A percentile compares a stretch with the other conserved stretches of the same genome.
Conservation (phyloP, 148 eudicot species). For the Dysphania ambrosioides region DNA sequence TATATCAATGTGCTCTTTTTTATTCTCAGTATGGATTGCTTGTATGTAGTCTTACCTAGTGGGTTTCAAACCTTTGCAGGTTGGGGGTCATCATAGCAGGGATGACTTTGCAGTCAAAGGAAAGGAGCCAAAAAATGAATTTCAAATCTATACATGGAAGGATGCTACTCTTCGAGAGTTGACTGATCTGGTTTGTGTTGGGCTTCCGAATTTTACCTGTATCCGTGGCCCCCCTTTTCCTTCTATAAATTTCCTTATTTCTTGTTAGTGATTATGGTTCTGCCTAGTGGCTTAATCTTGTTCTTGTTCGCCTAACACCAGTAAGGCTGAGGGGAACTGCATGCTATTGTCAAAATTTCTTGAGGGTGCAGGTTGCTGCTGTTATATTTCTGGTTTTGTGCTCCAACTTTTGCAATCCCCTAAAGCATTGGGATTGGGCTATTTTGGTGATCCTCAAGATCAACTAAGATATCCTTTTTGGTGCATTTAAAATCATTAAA, state of each 20-base stretch:
- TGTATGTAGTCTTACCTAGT: background rate
- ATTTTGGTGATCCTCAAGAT: too few relatives aligned
- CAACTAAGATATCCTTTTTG: too few relatives aligned
- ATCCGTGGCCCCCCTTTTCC: background rate
- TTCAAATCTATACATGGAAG: conserved; percentile 93
- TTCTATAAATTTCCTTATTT: background rate
- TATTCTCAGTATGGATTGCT: background rate
- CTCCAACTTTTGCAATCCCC: background rate
- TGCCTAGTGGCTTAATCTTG: background rate
- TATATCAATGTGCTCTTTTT: background rate
- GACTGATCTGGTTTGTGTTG: conserved; percentile 64
- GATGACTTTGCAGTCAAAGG: conserved; percentile 75
- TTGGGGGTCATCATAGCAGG: conserved; percentile 68
- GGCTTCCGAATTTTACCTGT: background rate
- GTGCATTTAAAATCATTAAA: too few relatives aligned
- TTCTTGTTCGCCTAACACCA: background rate
- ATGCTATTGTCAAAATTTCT: too few relatives aligned
- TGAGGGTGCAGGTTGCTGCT: too few relatives aligned
- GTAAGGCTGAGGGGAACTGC: background rate
- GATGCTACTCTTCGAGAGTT: conserved; percentile 94
- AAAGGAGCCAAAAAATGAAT: conserved; percentile 87
- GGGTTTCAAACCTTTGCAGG: conserved; percentile 34
- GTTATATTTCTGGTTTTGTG: too few relatives aligned
- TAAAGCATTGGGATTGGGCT: too few relatives aligned
- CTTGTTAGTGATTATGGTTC: background rate